Base-by-base conservation (phyloP, 345 rosid genomes). In the Balakata baccata region DNA sequence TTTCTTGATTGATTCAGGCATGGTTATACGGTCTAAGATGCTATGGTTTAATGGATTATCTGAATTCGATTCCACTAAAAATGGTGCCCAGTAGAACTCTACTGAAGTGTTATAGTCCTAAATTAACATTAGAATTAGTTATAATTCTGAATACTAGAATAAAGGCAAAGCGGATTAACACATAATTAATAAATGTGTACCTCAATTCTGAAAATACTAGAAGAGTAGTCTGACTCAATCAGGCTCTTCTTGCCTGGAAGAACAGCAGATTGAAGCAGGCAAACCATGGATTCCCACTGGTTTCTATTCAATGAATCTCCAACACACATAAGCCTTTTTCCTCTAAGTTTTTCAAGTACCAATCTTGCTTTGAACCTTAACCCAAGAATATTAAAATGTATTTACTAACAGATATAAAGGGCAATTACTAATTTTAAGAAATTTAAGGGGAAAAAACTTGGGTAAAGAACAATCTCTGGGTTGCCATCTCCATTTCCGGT, bases 251-350 rank as follows among this genome's bases (percentile, higher is more conserved):
- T 81, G 25, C 78, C 77, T 0, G 75, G 73, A 54, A 81, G 73
- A 62, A 85, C 72, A 38, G 51, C 74, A 25, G 92, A 86, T 77
- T 91, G 88, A 64, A 89, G 77, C 83, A 87, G 76, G 23, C 93
- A 91, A 82, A 87, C 84, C 85, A 90, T 70, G 53, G 93, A 89
- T 69, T 84, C 83, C 96, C 90, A 87, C 34, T 89, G 93, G 74
- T 85, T 87, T 17, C 76, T 54, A 70, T 91, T 86, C 72, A 89
- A 69, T 10, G 93, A 91, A 46, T 91, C 97, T 73, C 96, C 93
- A 73, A 85, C 77, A 67, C 84, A 86, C 84, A 91, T 86, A 11
- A 91, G 76, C 83, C 87, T 89, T 85, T 87, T 91, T 41, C 88
- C 88, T 17, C 77, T 61, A 18, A 87, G 87, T 77, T 89, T 87